Evolutionary conservation across 202 grass and related monocot species (phyloP).

Genomic region (Setaria viridis): DNA sequence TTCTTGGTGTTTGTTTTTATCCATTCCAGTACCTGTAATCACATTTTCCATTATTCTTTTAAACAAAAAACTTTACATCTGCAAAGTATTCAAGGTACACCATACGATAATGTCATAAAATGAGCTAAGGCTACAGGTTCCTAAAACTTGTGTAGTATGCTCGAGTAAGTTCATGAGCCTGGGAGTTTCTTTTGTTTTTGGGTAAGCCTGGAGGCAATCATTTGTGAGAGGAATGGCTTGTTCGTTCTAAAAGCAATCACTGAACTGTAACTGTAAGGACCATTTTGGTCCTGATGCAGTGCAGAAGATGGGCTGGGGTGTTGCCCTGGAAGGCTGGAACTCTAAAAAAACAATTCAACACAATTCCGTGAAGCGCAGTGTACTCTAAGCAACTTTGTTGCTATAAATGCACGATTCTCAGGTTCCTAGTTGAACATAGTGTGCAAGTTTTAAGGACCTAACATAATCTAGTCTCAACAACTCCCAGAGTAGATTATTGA

Average conservation of each 20-base stretch:
- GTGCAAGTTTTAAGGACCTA: neutral
- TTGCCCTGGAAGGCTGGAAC: neutral
- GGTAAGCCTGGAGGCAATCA: neutral
- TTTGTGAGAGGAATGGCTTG: neutral
- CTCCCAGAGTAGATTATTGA: neutral
- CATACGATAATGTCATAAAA: neutral
- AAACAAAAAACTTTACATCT: neutral
- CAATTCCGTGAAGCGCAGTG: neutral
- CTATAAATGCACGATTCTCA: neutral
- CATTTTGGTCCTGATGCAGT: neutral
- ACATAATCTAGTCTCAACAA: neutral
- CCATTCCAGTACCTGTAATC: neutral
- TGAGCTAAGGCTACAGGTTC: neutral
- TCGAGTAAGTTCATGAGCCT: neutral
- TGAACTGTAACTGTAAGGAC: neutral
- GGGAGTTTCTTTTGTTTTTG: neutral
- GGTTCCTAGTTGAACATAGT: conserved; percentile 4
- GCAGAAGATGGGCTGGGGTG: neutral
- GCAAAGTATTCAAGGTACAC: neutral
- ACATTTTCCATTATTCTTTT: neutral
- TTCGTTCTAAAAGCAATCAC: neutral
- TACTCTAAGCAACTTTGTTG: neutral
- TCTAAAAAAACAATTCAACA: neutral
- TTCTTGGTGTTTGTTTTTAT: conserved; percentile 12
- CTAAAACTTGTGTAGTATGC: neutral